Base-by-base conservation (phyloP, 1,284 basidiomycete genomes). In the Heimioporus punctisporus region DNA sequence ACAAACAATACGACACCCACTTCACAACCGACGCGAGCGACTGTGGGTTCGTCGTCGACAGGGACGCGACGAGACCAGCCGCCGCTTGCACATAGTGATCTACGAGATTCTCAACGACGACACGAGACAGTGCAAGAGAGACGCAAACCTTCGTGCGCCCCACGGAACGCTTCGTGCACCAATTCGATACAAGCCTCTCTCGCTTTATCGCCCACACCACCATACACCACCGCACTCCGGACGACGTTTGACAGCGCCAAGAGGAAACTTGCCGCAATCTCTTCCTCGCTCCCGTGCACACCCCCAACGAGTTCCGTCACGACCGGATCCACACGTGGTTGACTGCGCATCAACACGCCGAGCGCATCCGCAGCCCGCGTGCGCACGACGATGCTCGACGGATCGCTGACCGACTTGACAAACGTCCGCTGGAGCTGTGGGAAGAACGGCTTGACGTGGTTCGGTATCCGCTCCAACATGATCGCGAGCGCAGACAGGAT, bases 341-440 rank as follows among this genome's bases (percentile, higher is more conserved):
- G 95, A 68, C 87, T 88, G 63, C 85, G 86, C 95, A 99, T 98
- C 68, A 99, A 78, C n/a, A 88, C 83, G 24, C 95, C 96, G 0
- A 99, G 80, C 27, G 92, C 96, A 28, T 86, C 80, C 1, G 88
- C 93, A 0, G 95, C 96, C 51, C 85, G 86, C 56, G 77, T 88
- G 49, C 97, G 86, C 27, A 99, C 95, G 21, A 84, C 86, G 4
- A 83, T 76, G 61, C 92, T 93, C 2, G 89, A 82, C 1, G 89
- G 74, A 70, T 99, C 97, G 56, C 88, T 84, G 1, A 92, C 83
- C 39, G 94, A 93, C 75, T 99, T 99, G 73, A 98, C 91, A 69
- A 99, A 99, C 0, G 95, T 98, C 40, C 97, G 84, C 70, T 98
- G 97, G 37, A 99, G 77, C 70, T 99, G 97, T 3, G 97, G 97